phyloP scores from a whole-genome alignment of 768 basidiomycete genomes.

The Suillus clintonianus region DNA sequence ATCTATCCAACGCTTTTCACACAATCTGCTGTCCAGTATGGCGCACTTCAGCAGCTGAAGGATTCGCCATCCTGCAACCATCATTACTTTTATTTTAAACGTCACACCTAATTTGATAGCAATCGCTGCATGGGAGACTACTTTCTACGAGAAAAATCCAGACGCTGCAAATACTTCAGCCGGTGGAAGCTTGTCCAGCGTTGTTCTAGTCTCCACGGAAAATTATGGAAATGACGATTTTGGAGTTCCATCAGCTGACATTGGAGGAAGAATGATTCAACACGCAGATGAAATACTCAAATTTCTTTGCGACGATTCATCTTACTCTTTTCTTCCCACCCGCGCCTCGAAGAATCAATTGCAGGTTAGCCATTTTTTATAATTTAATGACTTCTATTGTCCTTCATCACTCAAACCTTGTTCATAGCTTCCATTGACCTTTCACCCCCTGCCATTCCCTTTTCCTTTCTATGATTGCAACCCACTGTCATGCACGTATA shows the following conservation, averaged over 20 bases:
- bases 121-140: too few relatives aligned
- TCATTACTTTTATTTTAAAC: too few relatives aligned
- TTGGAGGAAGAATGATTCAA: not conserved
- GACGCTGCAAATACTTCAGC: too few relatives aligned
- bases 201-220: conserved; percentile 17
- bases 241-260: too few relatives aligned
- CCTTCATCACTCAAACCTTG: not conserved
- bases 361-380: not conserved
- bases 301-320: not conserved
- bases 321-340: not conserved
- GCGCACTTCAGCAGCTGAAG: too few relatives aligned
- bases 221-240: not conserved
- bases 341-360: not conserved
- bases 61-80: too few relatives aligned
- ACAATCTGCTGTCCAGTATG: too few relatives aligned
- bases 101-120: too few relatives aligned
- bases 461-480: not conserved
- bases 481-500: not conserved
- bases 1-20: not conserved
- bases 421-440: not conserved
- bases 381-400: not conserved
- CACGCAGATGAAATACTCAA: not conserved
- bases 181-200: conserved; percentile 28
- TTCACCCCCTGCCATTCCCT: not conserved
- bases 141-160: too few relatives aligned